Evolutionary conservation across 129 eudicot species (phyloP), one percentile per base, ranked within the genome.

Genomic region (Cynara cardunculus): DNA sequence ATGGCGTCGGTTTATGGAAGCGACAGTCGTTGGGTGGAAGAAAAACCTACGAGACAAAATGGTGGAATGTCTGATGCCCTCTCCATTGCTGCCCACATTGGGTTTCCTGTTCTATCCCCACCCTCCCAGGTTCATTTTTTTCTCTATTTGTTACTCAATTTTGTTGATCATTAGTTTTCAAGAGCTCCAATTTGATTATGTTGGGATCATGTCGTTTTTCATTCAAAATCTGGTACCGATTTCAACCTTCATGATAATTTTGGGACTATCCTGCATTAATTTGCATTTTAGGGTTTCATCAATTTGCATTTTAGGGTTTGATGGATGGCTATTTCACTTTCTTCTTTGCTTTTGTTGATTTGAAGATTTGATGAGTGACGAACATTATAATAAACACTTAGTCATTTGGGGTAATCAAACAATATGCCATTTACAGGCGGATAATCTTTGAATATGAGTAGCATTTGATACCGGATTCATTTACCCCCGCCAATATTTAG

Each of bases 31-130:
- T 91, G 91, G 93, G 93, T 84, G 35, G 91, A 91, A 14, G 89
- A 80, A 78, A 94, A 87, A 53, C 93, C 98, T 31, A 39, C 83
- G 24, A 83, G 86, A 83, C 90, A 94, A 74, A 78, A 89, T 1
- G 99, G 97, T 34, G 99, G 97, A 35, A 95, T 95, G 90, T 89
- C 97, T 35, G 91, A 95, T 84, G 89, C 91, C 4, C 97, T 95
- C 85, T 90, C 93, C 69, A 85, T 95, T 28, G 99, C 99, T 62
- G 84, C 97, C 76, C 97, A 90, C 80, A 90, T 95, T 41, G 99
- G 99, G 44, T 95, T 83, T 81, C 84, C 90, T 72, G 82, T 86
- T 61, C 77, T 86, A 5, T 86, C 90, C 81, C 92, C 90, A 0
- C 87, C 89, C 6, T 88, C 94, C 6, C 97, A 90, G 97, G 97